Percentiles rank a stretch among this genome's conserved stretches.
These are phyloP conservation scores for Rhizophora mangle DNA, from an alignment of 345 rosid species.

Conservation along the genomic window DNA sequence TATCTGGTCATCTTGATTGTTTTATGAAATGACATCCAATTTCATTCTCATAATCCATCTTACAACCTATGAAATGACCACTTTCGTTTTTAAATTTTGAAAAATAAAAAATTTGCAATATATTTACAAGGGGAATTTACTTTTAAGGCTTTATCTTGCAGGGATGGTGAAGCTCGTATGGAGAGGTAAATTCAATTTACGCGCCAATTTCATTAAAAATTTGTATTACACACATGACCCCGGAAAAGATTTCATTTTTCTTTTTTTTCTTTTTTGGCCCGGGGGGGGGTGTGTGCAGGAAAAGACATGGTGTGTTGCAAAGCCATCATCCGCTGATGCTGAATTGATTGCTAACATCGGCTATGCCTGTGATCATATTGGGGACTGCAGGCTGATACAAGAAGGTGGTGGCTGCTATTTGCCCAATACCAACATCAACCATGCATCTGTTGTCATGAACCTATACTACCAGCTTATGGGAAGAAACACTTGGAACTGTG, in stretches of 20 bases:
- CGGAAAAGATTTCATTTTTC: too few species aligned
- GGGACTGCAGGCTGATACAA: conserved; percentile 1
- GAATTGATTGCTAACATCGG: not conserved
- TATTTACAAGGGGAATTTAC: too few species aligned
- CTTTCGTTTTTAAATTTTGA: too few species aligned
- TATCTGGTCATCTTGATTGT: too few species aligned
- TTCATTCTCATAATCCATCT: too few species aligned
- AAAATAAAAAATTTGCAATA: too few species aligned
- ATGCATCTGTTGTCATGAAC: conserved; percentile 21
- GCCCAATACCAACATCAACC: conserved; percentile 9
- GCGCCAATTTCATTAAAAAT: not conserved
- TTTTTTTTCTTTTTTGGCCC: too few species aligned
- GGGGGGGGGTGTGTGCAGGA: not conserved
- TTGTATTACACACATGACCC: too few species aligned
- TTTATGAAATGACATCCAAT: too few species aligned
- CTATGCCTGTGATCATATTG: conserved; percentile 3
- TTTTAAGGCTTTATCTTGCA: not conserved
- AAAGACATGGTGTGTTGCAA: conserved; percentile 22
- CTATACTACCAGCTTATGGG: conserved; percentile 9
- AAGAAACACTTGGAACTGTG: conserved; percentile 15
- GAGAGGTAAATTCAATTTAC: conserved; percentile 12
- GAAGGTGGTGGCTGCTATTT: conserved; percentile 8
- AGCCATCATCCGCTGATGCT: conserved; percentile 15
- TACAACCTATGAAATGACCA: too few species aligned
- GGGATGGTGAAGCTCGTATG: conserved; percentile 15